phyloP scores from a whole-genome alignment of 2,329 filamentous ascomycete genomes.

The Fusarium nematophilum region DNA sequence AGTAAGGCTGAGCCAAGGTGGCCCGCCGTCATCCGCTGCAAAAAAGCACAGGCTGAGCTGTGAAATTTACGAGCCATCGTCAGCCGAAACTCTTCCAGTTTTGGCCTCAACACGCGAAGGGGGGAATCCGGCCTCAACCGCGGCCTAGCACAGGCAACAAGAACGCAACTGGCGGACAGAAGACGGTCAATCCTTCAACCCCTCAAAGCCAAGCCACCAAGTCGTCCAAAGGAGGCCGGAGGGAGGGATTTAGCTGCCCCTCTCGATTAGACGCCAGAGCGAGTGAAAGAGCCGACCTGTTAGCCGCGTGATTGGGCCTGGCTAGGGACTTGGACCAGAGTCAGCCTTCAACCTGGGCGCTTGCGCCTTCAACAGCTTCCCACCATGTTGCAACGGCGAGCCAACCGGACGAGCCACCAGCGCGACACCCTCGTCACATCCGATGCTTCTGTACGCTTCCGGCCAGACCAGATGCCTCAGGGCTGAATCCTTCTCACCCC shows the following conservation, averaged over 20 bases:
- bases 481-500: slow-evolving; percentile 36
- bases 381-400: slow-evolving; percentile 27
- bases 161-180: background rate
- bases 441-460: slow-evolving; percentile 10
- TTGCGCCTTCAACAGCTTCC: slow-evolving; percentile 45
- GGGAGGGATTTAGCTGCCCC: slow-evolving; percentile 20
- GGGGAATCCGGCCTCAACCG: background rate
- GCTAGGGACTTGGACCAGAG: slow-evolving; percentile 24
- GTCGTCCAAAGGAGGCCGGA: slow-evolving; percentile 27
- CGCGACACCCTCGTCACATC: slow-evolving; percentile 26
- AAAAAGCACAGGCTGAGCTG: background rate
- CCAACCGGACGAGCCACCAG: slow-evolving; percentile 36
- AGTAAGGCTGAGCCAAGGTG: slow-evolving; percentile 35
- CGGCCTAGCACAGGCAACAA: slow-evolving; percentile 2
- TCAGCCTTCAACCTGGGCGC: slow-evolving; percentile 32
- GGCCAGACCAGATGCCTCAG: slow-evolving; percentile 19
- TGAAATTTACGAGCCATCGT: slow-evolving; percentile 1
- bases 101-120: background rate
- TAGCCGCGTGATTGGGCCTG: slow-evolving; percentile 46
- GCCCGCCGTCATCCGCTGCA: slow-evolving; percentile 15
- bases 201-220: slow-evolving; percentile 24
- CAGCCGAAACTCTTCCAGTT: background rate
- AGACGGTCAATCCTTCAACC: slow-evolving; percentile 22
- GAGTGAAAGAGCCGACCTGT: slow-evolving; percentile 44
- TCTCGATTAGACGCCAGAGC: slow-evolving; percentile 47